These are phyloP conservation scores for Monosporascus sp. DNA, from an alignment of 2,329 filamentous ascomycete genomes.

Conservation along the genomic window DNA sequence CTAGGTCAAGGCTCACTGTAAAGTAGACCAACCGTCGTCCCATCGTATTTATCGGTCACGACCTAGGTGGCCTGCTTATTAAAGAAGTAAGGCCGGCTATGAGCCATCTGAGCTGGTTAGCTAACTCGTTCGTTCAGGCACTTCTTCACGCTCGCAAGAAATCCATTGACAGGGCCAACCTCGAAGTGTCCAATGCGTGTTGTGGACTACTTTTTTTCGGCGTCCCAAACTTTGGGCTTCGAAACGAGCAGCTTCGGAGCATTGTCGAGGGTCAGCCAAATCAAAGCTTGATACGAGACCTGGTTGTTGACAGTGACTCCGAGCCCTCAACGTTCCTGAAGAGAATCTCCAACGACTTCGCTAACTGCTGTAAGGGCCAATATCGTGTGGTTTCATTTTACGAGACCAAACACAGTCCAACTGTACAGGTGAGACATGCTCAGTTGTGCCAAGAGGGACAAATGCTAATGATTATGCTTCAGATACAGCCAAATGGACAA, in stretches of 20 bases:
- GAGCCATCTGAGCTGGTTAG: no score
- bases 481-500: neutral
- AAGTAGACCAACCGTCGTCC: conserved; percentile 9
- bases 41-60: conserved; percentile 21
- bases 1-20: neutral
- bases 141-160: conserved; percentile 9
- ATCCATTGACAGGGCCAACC: neutral
- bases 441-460: neutral
- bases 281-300: conserved; percentile 12
- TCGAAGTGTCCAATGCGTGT: conserved; percentile 10
- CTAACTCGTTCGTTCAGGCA: conserved; percentile 5
- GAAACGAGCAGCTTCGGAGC: conserved; percentile 12
- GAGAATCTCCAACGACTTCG: conserved; percentile 13
- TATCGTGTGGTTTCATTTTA: conserved; percentile 14
- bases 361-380: conserved; percentile 8
- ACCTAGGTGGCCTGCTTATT: conserved; percentile 21
- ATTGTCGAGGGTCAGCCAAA: conserved; percentile 19
- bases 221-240: conserved; percentile 21
- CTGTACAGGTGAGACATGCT: conserved; percentile 10
- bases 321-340: conserved; percentile 16
- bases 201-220: conserved; percentile 22
- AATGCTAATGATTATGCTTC: neutral
- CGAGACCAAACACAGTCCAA: conserved; percentile 11
- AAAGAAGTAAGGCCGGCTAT: conserved; percentile 18
- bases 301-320: conserved; percentile 13